These are phyloP conservation scores for Thalassiosira livingstoniorum DNA, from an alignment of 352 stramenopile species.

Conservation along the genomic window DNA sequence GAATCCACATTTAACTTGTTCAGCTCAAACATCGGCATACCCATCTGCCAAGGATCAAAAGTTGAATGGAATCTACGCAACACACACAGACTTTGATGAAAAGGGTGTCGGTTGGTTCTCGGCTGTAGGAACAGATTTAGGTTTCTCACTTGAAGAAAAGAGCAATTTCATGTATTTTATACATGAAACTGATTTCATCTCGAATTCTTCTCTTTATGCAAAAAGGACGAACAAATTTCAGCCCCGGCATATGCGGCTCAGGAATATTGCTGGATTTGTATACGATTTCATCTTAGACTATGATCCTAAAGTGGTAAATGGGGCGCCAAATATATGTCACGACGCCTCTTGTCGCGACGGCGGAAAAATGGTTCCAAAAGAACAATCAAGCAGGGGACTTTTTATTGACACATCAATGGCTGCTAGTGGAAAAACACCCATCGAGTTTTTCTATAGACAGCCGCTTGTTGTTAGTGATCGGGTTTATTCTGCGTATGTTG, in stretches of 20 bases:
- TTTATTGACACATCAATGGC: slow-evolving; percentile 52
- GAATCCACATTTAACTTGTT: too few species aligned
- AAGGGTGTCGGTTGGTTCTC: slow-evolving; percentile 55
- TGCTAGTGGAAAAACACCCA: slow-evolving; percentile 11
- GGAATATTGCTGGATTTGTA: slow-evolving; percentile 37
- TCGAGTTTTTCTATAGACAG: slow-evolving; percentile 36
- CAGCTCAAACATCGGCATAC: slow-evolving; percentile 50
- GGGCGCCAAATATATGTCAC: slow-evolving; percentile 11
- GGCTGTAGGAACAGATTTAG: slow-evolving; percentile 53
- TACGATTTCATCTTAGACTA: slow-evolving; percentile 58
- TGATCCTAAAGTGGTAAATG: slow-evolving; percentile 34
- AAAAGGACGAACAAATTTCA: slow-evolving; percentile 9
- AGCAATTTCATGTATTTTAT: neutral
- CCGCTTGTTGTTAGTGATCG: slow-evolving; percentile 56
- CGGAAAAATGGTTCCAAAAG: slow-evolving; percentile 19
- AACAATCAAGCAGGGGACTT: slow-evolving; percentile 24
- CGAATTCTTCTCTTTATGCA: neutral
- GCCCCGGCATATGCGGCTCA: slow-evolving; percentile 30
- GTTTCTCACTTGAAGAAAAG: slow-evolving; percentile 57
- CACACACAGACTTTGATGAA: slow-evolving; percentile 53
- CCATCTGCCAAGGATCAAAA: slow-evolving; percentile 38
- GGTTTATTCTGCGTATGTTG: slow-evolving; percentile 45
- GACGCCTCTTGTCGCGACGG: slow-evolving; percentile 7
- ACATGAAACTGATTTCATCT: neutral
- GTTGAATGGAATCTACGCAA: slow-evolving; percentile 7